Base-by-base conservation (phyloP, 169 alveolate species). In the Plasmodium vinckei region DNA sequence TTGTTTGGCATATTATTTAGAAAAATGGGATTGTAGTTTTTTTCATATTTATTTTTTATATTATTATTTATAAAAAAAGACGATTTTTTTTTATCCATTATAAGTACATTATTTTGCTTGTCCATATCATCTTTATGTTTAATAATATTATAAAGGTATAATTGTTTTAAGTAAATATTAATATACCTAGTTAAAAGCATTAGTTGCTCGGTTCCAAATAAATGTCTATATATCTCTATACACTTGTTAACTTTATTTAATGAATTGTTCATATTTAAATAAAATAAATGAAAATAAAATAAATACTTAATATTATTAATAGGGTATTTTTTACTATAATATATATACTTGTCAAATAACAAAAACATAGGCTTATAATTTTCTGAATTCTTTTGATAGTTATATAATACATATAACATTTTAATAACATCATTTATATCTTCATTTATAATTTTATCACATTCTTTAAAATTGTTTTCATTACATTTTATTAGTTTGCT, bases 241-340 rank as follows among this genome's bases (percentile, higher is more conserved):
- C 84, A 67, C 33, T 44, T 57, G 13, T 68, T 23, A 25, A 82
- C 57, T 47, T 47, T 82, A 1, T 44, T 5, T 21, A 82, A 57
- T 21, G 90, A 82, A 70, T 82, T 15, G 1, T 82, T 57, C 90
- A 82, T 61, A 39, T 67, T 61, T 10, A 42, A 57, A 82, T 82
- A 82, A 56, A 82, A 82, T 6, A 82, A 68, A 61, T 82, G 90
- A 61, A 82, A 82, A 70, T 68, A 82, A 47, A 82, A 60, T 15
- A 82, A 60, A 70, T 82, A 82, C 46, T 68, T 82, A 25, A 82
- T 42, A 82, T 82, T 57, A 47, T 44, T 82, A 5, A 69, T 44
- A 70, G 86, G 86, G 47, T 56, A 42, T 23, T 70, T 44, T 42
- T 68, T 82, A 1, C 73, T 67, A 46, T 82, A 19, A 51, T 42